Conservation (phyloP, 495 filamentous ascomycete species). For the Thermochaetoides thermophila region DNA sequence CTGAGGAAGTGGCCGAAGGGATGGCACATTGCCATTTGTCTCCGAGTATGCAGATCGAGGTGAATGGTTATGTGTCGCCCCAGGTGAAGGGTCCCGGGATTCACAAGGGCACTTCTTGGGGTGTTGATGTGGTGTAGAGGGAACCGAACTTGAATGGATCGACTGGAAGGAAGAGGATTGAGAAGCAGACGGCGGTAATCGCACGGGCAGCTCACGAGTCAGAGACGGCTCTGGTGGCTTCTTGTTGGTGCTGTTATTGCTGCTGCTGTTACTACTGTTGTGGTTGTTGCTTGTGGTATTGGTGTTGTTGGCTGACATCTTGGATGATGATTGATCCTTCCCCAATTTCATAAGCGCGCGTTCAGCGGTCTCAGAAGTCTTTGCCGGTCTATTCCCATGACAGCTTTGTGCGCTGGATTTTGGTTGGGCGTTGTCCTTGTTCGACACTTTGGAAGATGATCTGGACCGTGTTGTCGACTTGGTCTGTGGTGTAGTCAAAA, state of each 20-base stretch:
- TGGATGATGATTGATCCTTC: constrained; percentile 31
- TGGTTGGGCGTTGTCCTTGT: constrained; percentile 29
- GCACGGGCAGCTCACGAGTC: constrained; percentile 17
- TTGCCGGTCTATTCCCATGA: constrained; percentile 43
- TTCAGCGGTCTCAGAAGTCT: constrained; percentile 35
- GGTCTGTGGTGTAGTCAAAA: constrained; percentile 30
- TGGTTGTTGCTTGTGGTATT: no score
- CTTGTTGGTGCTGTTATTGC: no score
- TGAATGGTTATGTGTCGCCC: constrained; percentile 58
- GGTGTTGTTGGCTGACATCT: constrained; percentile 38
- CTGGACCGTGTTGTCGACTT: constrained; percentile 34
- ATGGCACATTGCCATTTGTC: constrained; percentile 55
- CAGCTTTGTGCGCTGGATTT: constrained; percentile 30
- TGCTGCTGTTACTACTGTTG: no score
- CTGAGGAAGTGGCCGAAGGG: constrained; percentile 40
- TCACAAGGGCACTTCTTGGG: constrained; percentile 69
- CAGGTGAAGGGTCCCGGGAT: constrained; percentile 78
- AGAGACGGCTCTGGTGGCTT: constrained; percentile 14
- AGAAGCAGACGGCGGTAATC: constrained; percentile 19
- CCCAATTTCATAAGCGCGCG: constrained; percentile 37
- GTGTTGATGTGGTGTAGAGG: constrained; percentile 85
- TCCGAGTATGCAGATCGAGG: constrained; percentile 86
- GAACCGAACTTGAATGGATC: constrained; percentile 78
- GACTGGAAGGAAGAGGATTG: constrained; percentile 18
- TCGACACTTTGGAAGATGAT: constrained; percentile 37